phyloP scores from a whole-genome alignment of 2,329 filamentous ascomycete genomes.

The Exophiala sideris region DNA sequence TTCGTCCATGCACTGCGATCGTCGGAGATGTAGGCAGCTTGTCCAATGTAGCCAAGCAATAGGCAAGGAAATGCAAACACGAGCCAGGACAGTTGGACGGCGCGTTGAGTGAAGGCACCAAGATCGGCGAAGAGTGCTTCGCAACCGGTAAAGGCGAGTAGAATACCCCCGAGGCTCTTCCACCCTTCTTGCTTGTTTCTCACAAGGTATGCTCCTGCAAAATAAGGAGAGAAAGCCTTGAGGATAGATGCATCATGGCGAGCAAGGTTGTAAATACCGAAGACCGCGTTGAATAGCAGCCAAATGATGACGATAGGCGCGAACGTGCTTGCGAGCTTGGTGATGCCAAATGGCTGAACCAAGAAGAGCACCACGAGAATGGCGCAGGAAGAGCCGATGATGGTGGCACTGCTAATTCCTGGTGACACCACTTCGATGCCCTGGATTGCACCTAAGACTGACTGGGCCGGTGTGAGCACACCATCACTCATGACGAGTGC shows the following conservation, averaged over 20 bases:
- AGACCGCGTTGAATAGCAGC: constrained; percentile 50
- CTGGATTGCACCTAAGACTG: constrained; percentile 56
- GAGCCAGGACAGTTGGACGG: constrained; percentile 72
- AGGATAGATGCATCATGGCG: constrained; percentile 49
- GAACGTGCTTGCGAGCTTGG: constrained; percentile 47
- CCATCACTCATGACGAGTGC: constrained; percentile 56
- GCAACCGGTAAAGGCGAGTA: constrained; percentile 74
- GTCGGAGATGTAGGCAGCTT: constrained; percentile 67
- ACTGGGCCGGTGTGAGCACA: constrained; percentile 56
- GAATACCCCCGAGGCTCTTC: constrained; percentile 57
- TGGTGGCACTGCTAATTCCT: constrained; percentile 44
- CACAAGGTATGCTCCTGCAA: constrained; percentile 49
- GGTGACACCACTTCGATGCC: constrained; percentile 49
- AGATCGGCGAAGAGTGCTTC: constrained; percentile 76
- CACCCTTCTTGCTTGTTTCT: constrained; percentile 52
- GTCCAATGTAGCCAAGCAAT: constrained; percentile 61
- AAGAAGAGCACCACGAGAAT: constrained; percentile 54
- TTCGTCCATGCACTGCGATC: constrained; percentile 63
- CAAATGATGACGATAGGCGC: constrained; percentile 56
- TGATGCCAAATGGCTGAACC: constrained; percentile 54
- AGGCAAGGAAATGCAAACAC: constrained; percentile 66
- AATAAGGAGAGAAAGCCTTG: constrained; percentile 51
- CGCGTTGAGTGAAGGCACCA: constrained; percentile 66
- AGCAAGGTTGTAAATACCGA: constrained; percentile 53
- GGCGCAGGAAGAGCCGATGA: constrained; percentile 51